These are phyloP conservation scores for Chrysoporthe deuterocubensis DNA, from an alignment of 2,329 filamentous ascomycete genomes.

Conservation along the genomic window DNA sequence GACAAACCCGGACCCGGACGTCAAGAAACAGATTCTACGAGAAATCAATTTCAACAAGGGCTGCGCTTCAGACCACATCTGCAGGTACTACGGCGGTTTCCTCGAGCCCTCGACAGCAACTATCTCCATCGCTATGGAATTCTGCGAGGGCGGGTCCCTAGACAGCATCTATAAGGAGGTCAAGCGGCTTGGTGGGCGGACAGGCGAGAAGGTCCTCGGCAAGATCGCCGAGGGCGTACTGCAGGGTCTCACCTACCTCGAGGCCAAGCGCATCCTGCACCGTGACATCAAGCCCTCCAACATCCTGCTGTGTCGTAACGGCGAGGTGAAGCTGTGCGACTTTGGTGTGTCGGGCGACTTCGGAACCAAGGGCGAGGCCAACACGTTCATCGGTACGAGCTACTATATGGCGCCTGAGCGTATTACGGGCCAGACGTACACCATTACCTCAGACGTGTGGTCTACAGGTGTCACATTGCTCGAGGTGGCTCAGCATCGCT, in stretches of 20 bases:
- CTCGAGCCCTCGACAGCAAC: slow-evolving; percentile 95
- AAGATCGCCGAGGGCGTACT: slow-evolving; percentile 96
- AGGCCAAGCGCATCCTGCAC: slow-evolving; percentile 96
- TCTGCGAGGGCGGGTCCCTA: slow-evolving; percentile 93
- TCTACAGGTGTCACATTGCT: slow-evolving; percentile 93
- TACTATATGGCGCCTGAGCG: slow-evolving; percentile 99
- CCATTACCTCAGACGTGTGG: slow-evolving; percentile 98
- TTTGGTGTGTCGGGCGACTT: slow-evolving; percentile 98
- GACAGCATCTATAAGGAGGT: slow-evolving; percentile 98
- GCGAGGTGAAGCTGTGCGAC: slow-evolving; percentile 96
- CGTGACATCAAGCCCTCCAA: slow-evolving; percentile 99
- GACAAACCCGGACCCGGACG: slow-evolving; percentile 94
- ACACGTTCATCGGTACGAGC: slow-evolving; percentile 97
- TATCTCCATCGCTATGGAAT: slow-evolving; percentile 99
- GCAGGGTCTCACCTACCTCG: slow-evolving; percentile 90
- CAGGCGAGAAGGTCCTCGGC: slow-evolving; percentile 94
- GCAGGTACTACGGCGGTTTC: slow-evolving; percentile 95
- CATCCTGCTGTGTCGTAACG: slow-evolving; percentile 88
- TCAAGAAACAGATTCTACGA: slow-evolving; percentile 97
- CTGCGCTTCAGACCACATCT: slow-evolving; percentile 94
- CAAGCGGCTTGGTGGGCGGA: slow-evolving; percentile 90
- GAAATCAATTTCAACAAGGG: slow-evolving; percentile 98
- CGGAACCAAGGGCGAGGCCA: slow-evolving; percentile 96
- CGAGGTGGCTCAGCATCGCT: slow-evolving; percentile 98
- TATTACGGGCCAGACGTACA: slow-evolving; percentile 97